Base-by-base conservation (phyloP, 441 rosid species). In the Capsella rubella region DNA sequence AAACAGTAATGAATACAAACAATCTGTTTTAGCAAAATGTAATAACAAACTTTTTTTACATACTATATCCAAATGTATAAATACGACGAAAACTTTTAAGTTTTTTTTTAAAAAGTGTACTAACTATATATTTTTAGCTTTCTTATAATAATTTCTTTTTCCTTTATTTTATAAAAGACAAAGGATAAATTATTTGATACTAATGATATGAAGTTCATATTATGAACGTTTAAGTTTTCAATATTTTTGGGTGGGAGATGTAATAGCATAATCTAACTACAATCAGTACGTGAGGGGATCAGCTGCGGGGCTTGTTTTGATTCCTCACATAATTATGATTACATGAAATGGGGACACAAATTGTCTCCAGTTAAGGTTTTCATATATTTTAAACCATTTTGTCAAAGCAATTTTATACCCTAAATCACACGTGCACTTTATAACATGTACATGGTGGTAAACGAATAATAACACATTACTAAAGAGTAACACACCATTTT, bases 361-460 rank as follows among this genome's bases (percentile, higher is more conserved):
- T 64, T 58, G 56, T 71, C 73, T 64, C 42, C 25, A n/a, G n/a
- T 16, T 21, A 21, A 21, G 25, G 25, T 46, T n/a, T 27, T 3
- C 69, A 51, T 51, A 57, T 71, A 14, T 59, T 77, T 13, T 65
- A 16, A 64, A 58, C 69, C 61, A 9, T 13, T 75, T 60, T 27
- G 43, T 52, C 32, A 43, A 35, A 60, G 4, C 28, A 16, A 16
- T 25, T 69, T 55, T 28, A 49, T 14, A 49, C 16, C 8, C 39
- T 9, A n/a, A 42, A 51, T 46, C 68, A 64, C 80, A 71, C 76
- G 68, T 77, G 76, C 72, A 58, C 27, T 63, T 52, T 29, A 18
- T 46, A 69, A 5, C 55, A 42, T 16, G 18, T 16, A 16, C 18
- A 16, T 16, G 18, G 18, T 42, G 11, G 18, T 59, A 50, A 63